Base-by-base conservation (phyloP, 495 filamentous ascomycete species). In the Jackrogersella multiformis region DNA sequence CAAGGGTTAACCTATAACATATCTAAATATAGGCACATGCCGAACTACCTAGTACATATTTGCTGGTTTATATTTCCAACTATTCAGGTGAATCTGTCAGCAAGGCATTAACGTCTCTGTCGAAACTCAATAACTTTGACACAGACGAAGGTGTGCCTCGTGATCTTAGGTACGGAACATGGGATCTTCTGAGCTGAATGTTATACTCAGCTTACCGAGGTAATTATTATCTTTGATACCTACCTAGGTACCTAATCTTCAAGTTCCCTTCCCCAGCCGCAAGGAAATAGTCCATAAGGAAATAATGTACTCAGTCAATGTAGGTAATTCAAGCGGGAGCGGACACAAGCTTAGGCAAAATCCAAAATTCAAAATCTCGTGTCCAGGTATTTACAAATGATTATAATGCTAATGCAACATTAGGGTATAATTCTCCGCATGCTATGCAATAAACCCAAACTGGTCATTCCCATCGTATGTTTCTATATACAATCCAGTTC, bases 401-500 rank as follows among this genome's bases (percentile, higher is more conserved):
- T 56, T 26, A 56, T 61, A 35, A 61, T 58, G 12, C 36, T 53
- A 48, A 61, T 54, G 57, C 57, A 51, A 66, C 48, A 53, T 70
- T 39, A 61, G 67, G 45, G 61, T 70, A 70, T 70, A 57, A 42
- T 58, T 61, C 35, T 54, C 36, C 51, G 20, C 55, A 46, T 32
- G 61, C 67, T 66, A 70, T 65, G 61, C 61, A 70, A 70, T 30
- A 44, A 69, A 51, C 30, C 56, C 56, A 64, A 32, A 53, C 45
- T 46, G 51, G 44, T 58, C 67, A 70, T 70, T 62, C 53, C n/a
- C 67, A 49, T 70, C 67, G 39, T 66, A 60, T 62, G 36, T 58
- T 57, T 49, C 44, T 58, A 70, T 70, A 45, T 70, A 66, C 67
- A 66, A 21, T 54, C 26, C 23, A 55, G 16, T 39, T 66, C 51